Conservation (phyloP, 331 rosid species). For the Cydonia oblonga region DNA sequence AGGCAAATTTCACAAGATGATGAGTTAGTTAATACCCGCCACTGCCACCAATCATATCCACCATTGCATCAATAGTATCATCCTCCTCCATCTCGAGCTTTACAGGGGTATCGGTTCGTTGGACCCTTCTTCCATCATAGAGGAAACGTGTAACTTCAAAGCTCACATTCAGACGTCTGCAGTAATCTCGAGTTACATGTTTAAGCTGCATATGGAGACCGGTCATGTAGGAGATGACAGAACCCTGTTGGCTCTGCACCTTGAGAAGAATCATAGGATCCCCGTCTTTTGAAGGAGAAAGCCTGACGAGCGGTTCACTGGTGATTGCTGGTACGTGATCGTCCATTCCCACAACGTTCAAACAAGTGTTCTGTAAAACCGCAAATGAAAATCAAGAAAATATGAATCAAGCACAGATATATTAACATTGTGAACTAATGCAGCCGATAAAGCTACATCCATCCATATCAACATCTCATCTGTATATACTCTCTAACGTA, state of each 20-base stretch:
- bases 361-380: background rate
- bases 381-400: background rate
- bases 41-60: background rate
- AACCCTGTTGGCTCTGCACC: background rate
- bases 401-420: too few species aligned
- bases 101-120: background rate
- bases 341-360: background rate
- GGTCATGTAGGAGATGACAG: background rate
- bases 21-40: background rate
- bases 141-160: background rate
- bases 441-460: background rate
- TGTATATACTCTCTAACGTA: background rate
- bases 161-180: background rate
- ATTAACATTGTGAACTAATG: too few species aligned
- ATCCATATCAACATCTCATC: background rate
- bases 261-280: background rate
- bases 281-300: background rate
- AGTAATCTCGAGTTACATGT: background rate
- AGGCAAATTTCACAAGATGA: background rate
- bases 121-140: background rate
- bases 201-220: background rate
- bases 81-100: background rate
- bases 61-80: background rate
- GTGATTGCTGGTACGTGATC: background rate
- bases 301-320: background rate